Evolutionary conservation across 352 stramenopile genomes (phyloP).

Genomic region (Pythium myriotylum): DNA sequence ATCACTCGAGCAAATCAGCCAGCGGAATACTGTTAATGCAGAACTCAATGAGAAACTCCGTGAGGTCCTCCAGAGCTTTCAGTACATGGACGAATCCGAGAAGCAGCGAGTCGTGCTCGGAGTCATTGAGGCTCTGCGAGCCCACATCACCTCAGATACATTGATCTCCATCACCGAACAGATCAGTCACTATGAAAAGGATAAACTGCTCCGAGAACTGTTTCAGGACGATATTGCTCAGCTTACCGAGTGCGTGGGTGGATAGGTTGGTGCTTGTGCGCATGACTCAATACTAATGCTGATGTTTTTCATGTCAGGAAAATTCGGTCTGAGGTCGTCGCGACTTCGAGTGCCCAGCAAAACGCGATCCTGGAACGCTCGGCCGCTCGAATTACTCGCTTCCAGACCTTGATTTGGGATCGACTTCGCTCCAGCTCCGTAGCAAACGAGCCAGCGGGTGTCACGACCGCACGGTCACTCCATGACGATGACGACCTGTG

Average conservation of each 20-base stretch:
- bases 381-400: constrained; percentile 54
- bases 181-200: constrained; percentile 58
- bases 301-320: constrained; percentile 31
- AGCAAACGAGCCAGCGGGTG: background rate
- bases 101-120: constrained; percentile 61
- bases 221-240: constrained; percentile 57
- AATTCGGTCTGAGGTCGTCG: constrained; percentile 49
- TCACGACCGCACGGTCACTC: background rate
- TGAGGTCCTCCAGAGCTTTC: constrained; percentile 55
- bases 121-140: constrained; percentile 45
- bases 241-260: constrained; percentile 48
- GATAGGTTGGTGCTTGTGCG: constrained; percentile 1
- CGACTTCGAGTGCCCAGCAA: constrained; percentile 59
- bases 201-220: constrained; percentile 54
- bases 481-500: constrained; percentile 50
- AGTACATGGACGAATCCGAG: constrained; percentile 55
- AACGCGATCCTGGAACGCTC: constrained; percentile 66
- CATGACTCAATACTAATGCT: background rate
- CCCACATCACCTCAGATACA: constrained; percentile 54
- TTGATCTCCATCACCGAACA: constrained; percentile 47
- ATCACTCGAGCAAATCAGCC: constrained; percentile 51
- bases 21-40: constrained; percentile 43
- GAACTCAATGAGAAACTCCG: constrained; percentile 58
- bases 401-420: constrained; percentile 52
- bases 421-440: constrained; percentile 13